phyloP scores from a whole-genome alignment of 2,329 filamentous ascomycete genomes.

The Colletotrichum neosansevieriae region DNA sequence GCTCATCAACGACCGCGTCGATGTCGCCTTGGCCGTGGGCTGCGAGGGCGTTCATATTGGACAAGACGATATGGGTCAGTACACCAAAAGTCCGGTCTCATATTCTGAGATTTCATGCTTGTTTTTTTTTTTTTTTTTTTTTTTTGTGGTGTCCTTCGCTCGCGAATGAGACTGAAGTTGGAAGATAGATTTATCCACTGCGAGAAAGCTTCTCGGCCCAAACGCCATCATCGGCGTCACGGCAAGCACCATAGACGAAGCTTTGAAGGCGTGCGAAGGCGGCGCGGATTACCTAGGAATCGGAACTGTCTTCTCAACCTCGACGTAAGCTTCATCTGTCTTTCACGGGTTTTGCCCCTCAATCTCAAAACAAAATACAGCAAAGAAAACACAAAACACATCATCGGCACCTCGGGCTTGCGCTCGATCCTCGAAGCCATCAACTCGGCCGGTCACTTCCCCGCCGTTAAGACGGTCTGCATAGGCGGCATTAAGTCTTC shows the following conservation, averaged over 20 bases:
- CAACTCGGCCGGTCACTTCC: slow-evolving; percentile 55
- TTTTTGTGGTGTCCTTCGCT: not conserved
- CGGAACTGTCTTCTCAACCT: slow-evolving; percentile 88
- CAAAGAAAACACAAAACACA: slow-evolving; percentile 87
- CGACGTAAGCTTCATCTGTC: slow-evolving; percentile 67
- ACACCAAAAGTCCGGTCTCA: not conserved
- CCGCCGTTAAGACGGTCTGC: slow-evolving; percentile 74
- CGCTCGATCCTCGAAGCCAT: slow-evolving; percentile 75
- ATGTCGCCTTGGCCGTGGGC: slow-evolving; percentile 85
- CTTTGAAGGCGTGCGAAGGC: slow-evolving; percentile 74
- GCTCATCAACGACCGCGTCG: slow-evolving; percentile 92
- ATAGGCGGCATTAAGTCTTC: slow-evolving; percentile 88
- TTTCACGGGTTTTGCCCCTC: not conserved
- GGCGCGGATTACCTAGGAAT: slow-evolving; percentile 94
- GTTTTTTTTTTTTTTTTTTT: not conserved
- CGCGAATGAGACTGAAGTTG: not conserved
- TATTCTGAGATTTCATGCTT: too few species aligned
- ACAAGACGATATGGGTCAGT: slow-evolving; percentile 88
- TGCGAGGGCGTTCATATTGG: slow-evolving; percentile 96
- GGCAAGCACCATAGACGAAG: slow-evolving; percentile 80
- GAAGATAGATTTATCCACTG: slow-evolving; percentile 68
- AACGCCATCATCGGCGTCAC: slow-evolving; percentile 90
- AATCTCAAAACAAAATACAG: slow-evolving; percentile 53
- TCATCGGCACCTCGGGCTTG: slow-evolving; percentile 80
- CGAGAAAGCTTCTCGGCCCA: slow-evolving; percentile 78